Evolutionary conservation across 1,284 basidiomycete species (phyloP).

Genomic region (Singerocomus rubriflavus): DNA sequence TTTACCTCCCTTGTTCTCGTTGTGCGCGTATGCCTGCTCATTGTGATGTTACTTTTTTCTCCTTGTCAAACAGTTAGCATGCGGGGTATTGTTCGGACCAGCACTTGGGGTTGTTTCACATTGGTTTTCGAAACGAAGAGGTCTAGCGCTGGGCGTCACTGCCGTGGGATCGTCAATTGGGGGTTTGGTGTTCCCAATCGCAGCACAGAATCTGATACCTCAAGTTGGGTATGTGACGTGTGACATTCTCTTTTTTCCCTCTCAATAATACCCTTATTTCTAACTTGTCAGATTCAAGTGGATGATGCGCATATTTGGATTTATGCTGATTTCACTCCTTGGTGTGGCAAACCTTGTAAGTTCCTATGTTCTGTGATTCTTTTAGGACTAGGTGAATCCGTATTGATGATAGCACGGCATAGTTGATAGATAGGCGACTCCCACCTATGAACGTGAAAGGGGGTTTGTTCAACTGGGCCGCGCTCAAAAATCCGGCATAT

Average conservation of each 20-base stretch:
- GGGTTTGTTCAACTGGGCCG: conserved; percentile 40
- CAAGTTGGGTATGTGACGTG: conserved; percentile 33
- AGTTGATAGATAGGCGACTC: conserved; percentile 36
- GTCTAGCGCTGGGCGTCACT: conserved; percentile 41
- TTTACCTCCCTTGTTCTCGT: background rate
- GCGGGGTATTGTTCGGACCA: conserved; percentile 42
- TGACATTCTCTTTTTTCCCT: background rate
- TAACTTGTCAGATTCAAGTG: conserved; percentile 34
- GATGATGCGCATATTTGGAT: conserved; percentile 48
- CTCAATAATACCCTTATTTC: background rate
- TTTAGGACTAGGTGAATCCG: background rate
- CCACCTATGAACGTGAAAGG: conserved; percentile 40
- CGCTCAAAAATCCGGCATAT: conserved; percentile 42
- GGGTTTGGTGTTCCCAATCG: conserved; percentile 44
- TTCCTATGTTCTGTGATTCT: background rate
- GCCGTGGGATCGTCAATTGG: conserved; percentile 44
- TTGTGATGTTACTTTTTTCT: too few species aligned
- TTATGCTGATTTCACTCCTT: conserved; percentile 39
- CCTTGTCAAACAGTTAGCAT: conserved; percentile 17
- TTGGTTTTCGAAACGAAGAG: conserved; percentile 44
- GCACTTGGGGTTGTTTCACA: conserved; percentile 43
- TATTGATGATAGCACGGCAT: conserved; percentile 38
- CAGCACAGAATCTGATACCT: conserved; percentile 39
- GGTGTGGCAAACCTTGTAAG: conserved; percentile 37
- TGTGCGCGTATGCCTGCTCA: background rate